Evolutionary conservation across 2,329 filamentous ascomycete species (phyloP), one percentile per base, ranked within the genome.

Genomic region (Hymenoscyphus scutula): DNA sequence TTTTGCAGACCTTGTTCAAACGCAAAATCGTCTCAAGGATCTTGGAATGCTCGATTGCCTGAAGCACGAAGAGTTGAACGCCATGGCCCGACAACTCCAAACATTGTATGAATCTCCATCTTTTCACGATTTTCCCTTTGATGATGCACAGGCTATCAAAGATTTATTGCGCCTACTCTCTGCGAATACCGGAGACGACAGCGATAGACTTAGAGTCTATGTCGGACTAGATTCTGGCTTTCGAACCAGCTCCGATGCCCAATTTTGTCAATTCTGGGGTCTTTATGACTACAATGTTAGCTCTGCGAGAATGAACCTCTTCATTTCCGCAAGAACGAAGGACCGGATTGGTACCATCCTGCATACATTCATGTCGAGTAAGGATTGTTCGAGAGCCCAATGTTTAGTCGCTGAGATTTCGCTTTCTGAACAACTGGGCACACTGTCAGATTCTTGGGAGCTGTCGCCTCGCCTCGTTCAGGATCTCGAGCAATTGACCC

Each of bases 301-400:
- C 34, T 19, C 57, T n/a, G 58, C 38, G 15, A 29, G 63, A 23
- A 62, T 76, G 19, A 71, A 76, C 62, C 72, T 77, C n/a, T 77
- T 73, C 63, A 68, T 77, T 32, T 77, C 76, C 1, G 69, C 72
- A 10, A 74, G 74, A 25, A 58, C 56, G 5, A 58, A 58, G 17
- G 56, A 58, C 17, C 27, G 56, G 5, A n/a, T 34, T 32, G 56
- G 77, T 17, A 78, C 77, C 6, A 69, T 81, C 3, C 63, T 81
- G 10, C 79, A 81, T 62, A 79, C 79, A 1, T 81, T 77, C 63
- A 68, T 80, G 4, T 79, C 78, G 1, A 75, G 74, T 34, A 75
- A 75, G 57, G 77, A 75, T 19, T 73, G 76, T 25, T 69, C 74
- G 27, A 74, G 78, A 5, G 71, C 76, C 60, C 69, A 77, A 56